Base-by-base conservation (phyloP, 2,329 filamentous ascomycete genomes). In the Arthrocladium fulminans region DNA sequence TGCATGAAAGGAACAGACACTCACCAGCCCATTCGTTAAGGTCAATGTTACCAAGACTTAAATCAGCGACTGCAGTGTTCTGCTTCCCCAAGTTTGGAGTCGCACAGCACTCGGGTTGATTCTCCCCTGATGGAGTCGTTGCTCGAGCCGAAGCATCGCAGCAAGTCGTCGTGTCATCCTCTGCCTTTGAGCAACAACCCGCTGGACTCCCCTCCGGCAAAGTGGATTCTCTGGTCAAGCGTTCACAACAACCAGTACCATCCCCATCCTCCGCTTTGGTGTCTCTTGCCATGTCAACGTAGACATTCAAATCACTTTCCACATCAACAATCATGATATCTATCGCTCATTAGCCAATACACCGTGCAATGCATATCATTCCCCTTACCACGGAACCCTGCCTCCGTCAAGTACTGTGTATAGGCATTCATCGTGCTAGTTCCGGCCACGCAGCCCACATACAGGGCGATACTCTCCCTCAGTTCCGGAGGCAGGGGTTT, bases 401-500 rank as follows among this genome's bases (percentile, higher is more conserved):
- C 74, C 10, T 69, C 55, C 8, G 54, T 54, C 24, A 83, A 59
- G 59, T 72, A 81, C 6, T 40, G 29, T 47, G 77, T 67, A 61
- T 83, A 83, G 45, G 75, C 68, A 1, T 27, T 53, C 0, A 77
- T 67, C 48, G 64, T 59, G 51, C 75, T 79, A 1, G 79, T 77
- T 0, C 80, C 78, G 1, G 75, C 69, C 23, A 83, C 68, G 51
- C 80, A 83, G 0, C 79, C 79, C 2, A 80, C 74, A 58, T 81
- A 79, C 4, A 81, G 57, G 1, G 72, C 70, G 20, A 78, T 64
- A 54, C 73, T 67, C 1, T 64, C 62, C 41, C 63, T 67, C n/a
- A 83, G 58, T n/a, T 69, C 58, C 6, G 71, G 58, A 0, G 77
- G 64, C 1, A 82, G 62, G 7, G 63, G 57, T 57, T 73, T 73